These are phyloP conservation scores for Manihot esculenta DNA, from an alignment of 441 rosid genomes.

Conservation along the genomic window DNA sequence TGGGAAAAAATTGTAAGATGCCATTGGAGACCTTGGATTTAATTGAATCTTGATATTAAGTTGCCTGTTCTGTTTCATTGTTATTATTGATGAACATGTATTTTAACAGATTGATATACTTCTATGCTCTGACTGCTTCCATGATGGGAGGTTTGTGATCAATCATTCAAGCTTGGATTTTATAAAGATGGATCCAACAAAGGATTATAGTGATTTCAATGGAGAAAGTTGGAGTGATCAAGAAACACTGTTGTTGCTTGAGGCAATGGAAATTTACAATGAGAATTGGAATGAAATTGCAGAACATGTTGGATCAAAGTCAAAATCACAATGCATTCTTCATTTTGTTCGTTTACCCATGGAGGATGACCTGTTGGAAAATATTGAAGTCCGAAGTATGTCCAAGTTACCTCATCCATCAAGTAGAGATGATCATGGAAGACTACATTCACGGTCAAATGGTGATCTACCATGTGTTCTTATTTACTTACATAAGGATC, in stretches of 20 bases:
- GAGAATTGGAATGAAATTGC: constrained; percentile 93
- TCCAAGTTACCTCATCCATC: constrained; percentile 38
- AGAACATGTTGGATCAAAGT: constrained; percentile 82
- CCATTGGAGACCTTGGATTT: constrained; percentile 5
- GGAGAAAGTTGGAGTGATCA: constrained; percentile 89
- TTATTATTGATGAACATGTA: constrained; percentile 25
- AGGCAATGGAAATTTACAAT: constrained; percentile 78
- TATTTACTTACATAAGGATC: constrained; percentile 15
- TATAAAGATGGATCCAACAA: constrained; percentile 60
- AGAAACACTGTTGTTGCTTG: constrained; percentile 82
- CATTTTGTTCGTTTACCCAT: constrained; percentile 85
- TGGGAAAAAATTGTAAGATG: neutral
- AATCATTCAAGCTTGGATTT: constrained; percentile 93
- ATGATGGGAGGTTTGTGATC: constrained; percentile 73
- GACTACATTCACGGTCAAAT: constrained; percentile 45
- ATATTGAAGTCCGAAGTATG: constrained; percentile 62
- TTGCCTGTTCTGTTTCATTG: neutral
- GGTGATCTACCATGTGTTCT: constrained; percentile 50
- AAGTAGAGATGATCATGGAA: constrained; percentile 50
- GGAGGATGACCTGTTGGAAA: constrained; percentile 81
- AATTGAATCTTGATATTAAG: constrained; percentile 11
- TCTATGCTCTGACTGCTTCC: constrained; percentile 74
- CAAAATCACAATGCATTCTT: constrained; percentile 94
- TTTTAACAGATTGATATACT: constrained; percentile 70
- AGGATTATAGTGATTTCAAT: constrained; percentile 62